These are phyloP conservation scores for Candida railenensis DNA, from an alignment of 805 yeast genomes.

Conservation along the genomic window DNA sequence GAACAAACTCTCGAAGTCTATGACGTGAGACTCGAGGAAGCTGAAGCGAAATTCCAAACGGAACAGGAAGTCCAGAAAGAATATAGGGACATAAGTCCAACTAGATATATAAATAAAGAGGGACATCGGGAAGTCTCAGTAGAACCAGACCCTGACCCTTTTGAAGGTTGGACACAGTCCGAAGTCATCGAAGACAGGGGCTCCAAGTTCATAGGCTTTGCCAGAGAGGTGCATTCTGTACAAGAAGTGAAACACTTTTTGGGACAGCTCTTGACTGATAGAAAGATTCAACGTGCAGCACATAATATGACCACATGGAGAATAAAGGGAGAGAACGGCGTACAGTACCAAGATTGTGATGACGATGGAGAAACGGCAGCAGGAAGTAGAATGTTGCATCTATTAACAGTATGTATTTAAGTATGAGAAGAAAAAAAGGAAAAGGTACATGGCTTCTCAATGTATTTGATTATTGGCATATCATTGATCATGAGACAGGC, in stretches of 20 bases:
- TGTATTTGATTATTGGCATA: neutral
- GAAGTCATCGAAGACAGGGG: conserved; percentile 81
- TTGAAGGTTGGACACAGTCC: conserved; percentile 75
- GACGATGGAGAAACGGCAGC: conserved; percentile 99
- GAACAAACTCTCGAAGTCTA: conserved; percentile 47
- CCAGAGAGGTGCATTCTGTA: conserved; percentile 59
- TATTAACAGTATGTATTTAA: conserved; percentile 52
- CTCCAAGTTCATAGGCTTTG: conserved; percentile 81
- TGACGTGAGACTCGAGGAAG: conserved; percentile 28
- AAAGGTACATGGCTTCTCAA: neutral
- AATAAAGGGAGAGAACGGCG: conserved; percentile 55
- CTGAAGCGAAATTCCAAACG: neutral
- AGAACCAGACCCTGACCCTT: conserved; percentile 35
- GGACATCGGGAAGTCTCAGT: conserved; percentile 5
- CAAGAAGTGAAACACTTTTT: conserved; percentile 62
- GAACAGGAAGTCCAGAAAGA: conserved; percentile 11
- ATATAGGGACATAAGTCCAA: neutral
- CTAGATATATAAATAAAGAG: conserved; percentile 5
- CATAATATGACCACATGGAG: conserved; percentile 92
- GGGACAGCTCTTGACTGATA: conserved; percentile 56
- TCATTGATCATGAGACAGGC: neutral
- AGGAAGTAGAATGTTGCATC: conserved; percentile 80
- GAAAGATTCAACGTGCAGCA: conserved; percentile 61
- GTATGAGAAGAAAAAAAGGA: neutral
- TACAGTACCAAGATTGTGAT: conserved; percentile 78